Percentiles rank a stretch among this genome's conserved stretches.
phyloP scores from a whole-genome alignment of 2,329 filamentous ascomycete species.

The Diplodia scrobiculata region DNA sequence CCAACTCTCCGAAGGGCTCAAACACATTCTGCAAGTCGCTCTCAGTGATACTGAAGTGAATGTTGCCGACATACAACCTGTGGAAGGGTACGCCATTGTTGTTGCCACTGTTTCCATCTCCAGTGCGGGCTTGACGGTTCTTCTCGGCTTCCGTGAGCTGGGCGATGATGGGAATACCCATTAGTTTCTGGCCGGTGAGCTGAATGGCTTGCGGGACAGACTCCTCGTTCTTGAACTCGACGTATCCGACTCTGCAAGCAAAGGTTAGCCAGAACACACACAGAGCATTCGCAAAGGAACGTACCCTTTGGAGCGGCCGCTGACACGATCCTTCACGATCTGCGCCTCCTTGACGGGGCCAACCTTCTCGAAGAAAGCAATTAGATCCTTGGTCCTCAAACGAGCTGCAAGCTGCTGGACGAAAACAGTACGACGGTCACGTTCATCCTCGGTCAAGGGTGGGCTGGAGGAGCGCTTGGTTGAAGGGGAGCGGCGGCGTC shows the following conservation, averaged over 20 bases:
- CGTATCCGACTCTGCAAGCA: conserved; percentile 81
- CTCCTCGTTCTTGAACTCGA: conserved; percentile 97
- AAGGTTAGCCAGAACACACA: conserved; percentile 43
- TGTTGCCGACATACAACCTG: conserved; percentile 97
- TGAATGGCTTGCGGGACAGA: conserved; percentile 91
- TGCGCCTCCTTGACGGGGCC: conserved; percentile 95
- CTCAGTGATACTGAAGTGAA: conserved; percentile 99
- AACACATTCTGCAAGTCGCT: conserved; percentile 94
- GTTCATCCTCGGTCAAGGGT: conserved; percentile 83
- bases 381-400: conserved; percentile 86
- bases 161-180: conserved; percentile 98
- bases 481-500: conserved; percentile 53
- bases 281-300: conserved; percentile 39
- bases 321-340: conserved; percentile 97
- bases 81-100: conserved; percentile 92
- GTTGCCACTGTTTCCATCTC: conserved; percentile 65
- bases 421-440: conserved; percentile 94
- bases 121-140: conserved; percentile 90
- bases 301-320: conserved; percentile 95
- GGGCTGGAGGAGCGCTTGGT: conserved; percentile 55
- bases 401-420: conserved; percentile 97
- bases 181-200: conserved; percentile 96
- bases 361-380: conserved; percentile 92
- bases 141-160: conserved; percentile 99
- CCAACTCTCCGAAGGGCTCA: conserved; percentile 94